Evolutionary conservation across 1,139 yeast genomes (phyloP), one percentile per base, ranked within the genome.

Genomic region (Candida buenavistaensis): DNA sequence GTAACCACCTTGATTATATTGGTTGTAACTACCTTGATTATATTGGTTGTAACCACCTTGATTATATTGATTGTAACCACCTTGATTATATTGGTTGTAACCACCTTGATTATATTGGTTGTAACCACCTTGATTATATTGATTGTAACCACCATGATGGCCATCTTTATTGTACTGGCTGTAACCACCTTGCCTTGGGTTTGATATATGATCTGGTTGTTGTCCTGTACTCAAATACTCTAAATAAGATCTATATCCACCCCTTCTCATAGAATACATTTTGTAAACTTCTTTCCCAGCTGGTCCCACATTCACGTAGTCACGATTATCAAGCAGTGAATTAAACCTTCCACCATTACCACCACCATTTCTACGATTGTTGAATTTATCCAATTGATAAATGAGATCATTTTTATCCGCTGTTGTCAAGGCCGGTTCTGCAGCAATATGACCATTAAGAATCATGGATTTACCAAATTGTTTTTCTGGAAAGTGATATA

Each of bases 381-480:
- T 24, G 10, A 30, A 30, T 13, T 23, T 16, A 28, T 37, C 35
- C 30, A 37, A 33, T 29, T 35, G 38, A 46, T 78, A 77, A 30
- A 69, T 50, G 17, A 88, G 67, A n/a, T 74, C 66, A 41, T 82
- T 86, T 35, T 72, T 74, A 54, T 89, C 96, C 37, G 82, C 83
- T 29, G 73, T 78, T 3, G 79, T 78, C 32, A 90, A 66, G 2
- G 82, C 82, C 9, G 72, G 70, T 14, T 63, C 62, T 40, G 80
- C 81, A 2, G 88, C 73, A 40, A 81, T 78, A 48, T 71, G 86
- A 0, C 97, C 97, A 36, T 82, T 85, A 42, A 92, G 61, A 16
- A 92, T 65, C 86, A 92, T 85, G 3, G 95, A 83, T 55, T 92
- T 92, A 36, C 86, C 84, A 4, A 50, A 60, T 5, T 55, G 55